phyloP scores from a whole-genome alignment of 768 basidiomycete species.

The Gautieria morchelliformis region DNA sequence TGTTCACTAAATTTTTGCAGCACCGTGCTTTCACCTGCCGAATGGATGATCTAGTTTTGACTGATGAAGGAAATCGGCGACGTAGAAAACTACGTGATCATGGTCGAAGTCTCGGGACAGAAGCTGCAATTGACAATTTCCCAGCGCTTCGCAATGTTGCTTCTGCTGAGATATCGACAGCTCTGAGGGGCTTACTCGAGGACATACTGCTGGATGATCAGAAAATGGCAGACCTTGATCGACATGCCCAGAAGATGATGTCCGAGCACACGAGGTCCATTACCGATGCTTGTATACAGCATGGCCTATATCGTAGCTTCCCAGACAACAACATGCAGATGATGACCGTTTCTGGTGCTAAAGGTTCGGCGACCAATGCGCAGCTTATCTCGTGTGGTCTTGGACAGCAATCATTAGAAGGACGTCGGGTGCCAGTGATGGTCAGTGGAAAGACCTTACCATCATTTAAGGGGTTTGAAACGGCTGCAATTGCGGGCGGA shows the following conservation, averaged over 20 bases:
- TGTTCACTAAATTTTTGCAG: conserved; percentile 96
- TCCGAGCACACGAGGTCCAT: conserved; percentile 84
- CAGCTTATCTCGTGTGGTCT: conserved; percentile 96
- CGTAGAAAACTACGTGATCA: conserved; percentile 59
- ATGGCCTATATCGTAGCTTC: conserved; percentile 83
- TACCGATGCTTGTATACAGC: conserved; percentile 79
- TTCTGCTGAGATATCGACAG: conserved; percentile 42
- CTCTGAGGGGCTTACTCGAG: conserved; percentile 64
- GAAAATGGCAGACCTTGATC: conserved; percentile 95
- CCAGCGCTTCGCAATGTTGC: conserved; percentile 53
- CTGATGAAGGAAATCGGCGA: conserved; percentile 64
- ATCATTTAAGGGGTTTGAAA: conserved; percentile 94
- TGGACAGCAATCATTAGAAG: conserved; percentile 96
- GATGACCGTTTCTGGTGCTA: conserved; percentile 97
- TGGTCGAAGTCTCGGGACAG: conserved; percentile 67
- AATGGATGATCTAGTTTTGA: conserved; percentile 95
- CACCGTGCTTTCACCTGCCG: conserved; percentile 96
- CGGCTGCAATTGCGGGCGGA: conserved; percentile 95
- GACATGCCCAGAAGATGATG: conserved; percentile 80
- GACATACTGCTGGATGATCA: conserved; percentile 91
- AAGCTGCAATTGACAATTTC: conserved; percentile 85
- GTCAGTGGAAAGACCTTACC: conserved; percentile 97
- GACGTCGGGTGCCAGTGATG: conserved; percentile 98
- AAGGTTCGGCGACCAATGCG: conserved; percentile 95
- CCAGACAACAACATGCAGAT: conserved; percentile 99